Evolutionary conservation across 202 grass and related monocot genomes (phyloP).

Genomic region (Schoenoplectus triqueter): DNA sequence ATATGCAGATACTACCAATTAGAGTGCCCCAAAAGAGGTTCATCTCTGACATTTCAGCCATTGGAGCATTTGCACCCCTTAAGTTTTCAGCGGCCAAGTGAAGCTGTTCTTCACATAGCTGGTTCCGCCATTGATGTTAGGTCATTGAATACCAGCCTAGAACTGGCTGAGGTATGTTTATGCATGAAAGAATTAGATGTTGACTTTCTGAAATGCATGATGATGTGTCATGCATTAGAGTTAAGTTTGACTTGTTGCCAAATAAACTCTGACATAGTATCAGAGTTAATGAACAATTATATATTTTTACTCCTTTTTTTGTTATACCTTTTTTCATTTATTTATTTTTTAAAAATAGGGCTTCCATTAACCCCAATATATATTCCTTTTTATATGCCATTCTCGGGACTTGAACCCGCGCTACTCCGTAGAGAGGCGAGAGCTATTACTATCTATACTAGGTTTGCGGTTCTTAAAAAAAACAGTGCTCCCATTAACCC

Average conservation of each 20-base stretch:
- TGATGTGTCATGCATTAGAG: conserved; percentile 17
- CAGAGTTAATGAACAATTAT: not conserved
- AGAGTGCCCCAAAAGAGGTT: conserved; percentile 81
- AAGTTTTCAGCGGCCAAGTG: conserved; percentile 85
- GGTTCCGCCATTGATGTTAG: conserved; percentile 85
- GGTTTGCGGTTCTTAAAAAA: too few species aligned
- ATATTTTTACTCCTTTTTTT: not conserved
- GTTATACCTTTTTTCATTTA: not conserved
- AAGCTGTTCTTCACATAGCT: conserved; percentile 97
- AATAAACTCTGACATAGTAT: not conserved
- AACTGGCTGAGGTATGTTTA: conserved; percentile 77
- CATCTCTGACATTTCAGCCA: conserved; percentile 82
- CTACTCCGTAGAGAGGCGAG: too few species aligned
- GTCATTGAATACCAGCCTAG: conserved; percentile 77
- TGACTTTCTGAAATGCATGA: conserved; percentile 14
- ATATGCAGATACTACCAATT: conserved; percentile 83
- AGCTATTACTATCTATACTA: too few species aligned
- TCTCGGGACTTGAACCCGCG: too few species aligned
- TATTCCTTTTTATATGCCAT: too few species aligned
- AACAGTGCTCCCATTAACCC: too few species aligned
- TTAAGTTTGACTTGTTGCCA: not conserved
- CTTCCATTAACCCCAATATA: too few species aligned
- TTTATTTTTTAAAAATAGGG: not conserved
- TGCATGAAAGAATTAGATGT: conserved; percentile 5
- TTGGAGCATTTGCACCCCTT: conserved; percentile 93